Evolutionary conservation across 805 yeast genomes (phyloP).

Genomic region (Myxozyma vanderwaltii): DNA sequence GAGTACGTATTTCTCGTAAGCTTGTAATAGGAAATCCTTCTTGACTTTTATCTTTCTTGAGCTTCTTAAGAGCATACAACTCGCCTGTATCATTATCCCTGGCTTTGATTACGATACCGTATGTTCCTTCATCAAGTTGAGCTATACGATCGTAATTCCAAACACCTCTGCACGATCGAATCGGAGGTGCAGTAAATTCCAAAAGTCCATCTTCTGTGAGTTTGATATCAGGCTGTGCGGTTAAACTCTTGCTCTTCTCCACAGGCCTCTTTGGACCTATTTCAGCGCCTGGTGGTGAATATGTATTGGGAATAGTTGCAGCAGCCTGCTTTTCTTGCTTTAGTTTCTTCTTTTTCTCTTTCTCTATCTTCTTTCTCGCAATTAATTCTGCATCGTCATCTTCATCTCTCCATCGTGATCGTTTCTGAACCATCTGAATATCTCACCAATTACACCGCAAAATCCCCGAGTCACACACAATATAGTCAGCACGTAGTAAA

Average conservation of each 20-base stretch:
- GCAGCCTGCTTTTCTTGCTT: conserved; percentile 19
- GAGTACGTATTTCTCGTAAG: conserved; percentile 62
- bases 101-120: conserved; percentile 64
- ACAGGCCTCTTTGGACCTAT: background rate
- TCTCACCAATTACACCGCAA: too few relatives aligned
- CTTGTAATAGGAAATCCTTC: conserved; percentile 71
- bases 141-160: conserved; percentile 36
- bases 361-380: conserved; percentile 10
- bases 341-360: conserved; percentile 24
- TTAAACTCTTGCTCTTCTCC: background rate
- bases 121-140: conserved; percentile 44
- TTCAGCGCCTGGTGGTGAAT: background rate
- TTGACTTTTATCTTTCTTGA: conserved; percentile 47
- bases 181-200: conserved; percentile 4
- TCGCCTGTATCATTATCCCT: conserved; percentile 47
- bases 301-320: background rate
- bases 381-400: conserved; percentile 17
- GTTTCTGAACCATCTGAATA: conserved; percentile 20
- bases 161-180: conserved; percentile 28
- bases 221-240: background rate
- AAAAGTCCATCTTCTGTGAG: conserved; percentile 10
- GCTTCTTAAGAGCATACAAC: conserved; percentile 62
- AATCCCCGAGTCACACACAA: too few relatives aligned
- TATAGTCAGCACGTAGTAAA: too few relatives aligned
- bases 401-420: conserved; percentile 32